These are phyloP conservation scores for Trichoderma simmonsii DNA, from an alignment of 2,329 filamentous ascomycete species.

Conservation along the genomic window DNA sequence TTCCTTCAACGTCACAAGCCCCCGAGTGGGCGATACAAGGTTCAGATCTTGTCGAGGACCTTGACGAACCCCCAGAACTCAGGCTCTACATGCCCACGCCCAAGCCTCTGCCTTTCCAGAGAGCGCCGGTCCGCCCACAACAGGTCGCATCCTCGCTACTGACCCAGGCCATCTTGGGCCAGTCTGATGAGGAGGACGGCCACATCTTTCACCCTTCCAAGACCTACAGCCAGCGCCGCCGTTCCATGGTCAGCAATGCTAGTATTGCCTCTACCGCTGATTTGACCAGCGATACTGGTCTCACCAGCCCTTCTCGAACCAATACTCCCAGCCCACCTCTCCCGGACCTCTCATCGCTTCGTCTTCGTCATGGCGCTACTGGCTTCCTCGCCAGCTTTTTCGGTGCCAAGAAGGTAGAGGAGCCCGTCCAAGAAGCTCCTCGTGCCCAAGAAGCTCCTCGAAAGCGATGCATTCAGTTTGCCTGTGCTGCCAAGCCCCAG, in stretches of 20 bases:
- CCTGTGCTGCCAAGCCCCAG: conserved; percentile 67
- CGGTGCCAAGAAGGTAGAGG: conserved; percentile 40
- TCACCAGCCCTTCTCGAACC: conserved; percentile 85
- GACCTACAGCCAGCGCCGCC: conserved; percentile 43
- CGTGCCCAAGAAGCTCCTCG: conserved; percentile 51
- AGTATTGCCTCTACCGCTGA: conserved; percentile 84
- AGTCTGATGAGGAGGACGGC: conserved; percentile 54
- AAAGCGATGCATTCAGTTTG: conserved; percentile 90
- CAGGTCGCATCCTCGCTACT: conserved; percentile 73
- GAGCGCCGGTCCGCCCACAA: conserved; percentile 46
- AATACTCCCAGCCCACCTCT: conserved; percentile 87
- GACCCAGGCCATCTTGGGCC: conserved; percentile 75
- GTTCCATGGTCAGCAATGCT: conserved; percentile 74
- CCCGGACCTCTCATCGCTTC: conserved; percentile 52
- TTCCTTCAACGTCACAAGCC: conserved; percentile 26
- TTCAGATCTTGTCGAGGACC: conserved; percentile 68
- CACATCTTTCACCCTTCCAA: conserved; percentile 38
- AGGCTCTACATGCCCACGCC: conserved; percentile 28
- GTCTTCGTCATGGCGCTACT: conserved; percentile 34
- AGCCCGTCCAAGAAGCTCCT: conserved; percentile 29
- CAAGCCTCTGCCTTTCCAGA: conserved; percentile 46
- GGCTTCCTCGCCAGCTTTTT: conserved; percentile 26
- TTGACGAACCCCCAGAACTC: conserved; percentile 83
- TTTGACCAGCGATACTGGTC: conserved; percentile 88
- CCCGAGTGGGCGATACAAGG: conserved; percentile 35